phyloP scores from a whole-genome alignment of 108 stramenopile species.

The Aurantiochytrium sp. region DNA sequence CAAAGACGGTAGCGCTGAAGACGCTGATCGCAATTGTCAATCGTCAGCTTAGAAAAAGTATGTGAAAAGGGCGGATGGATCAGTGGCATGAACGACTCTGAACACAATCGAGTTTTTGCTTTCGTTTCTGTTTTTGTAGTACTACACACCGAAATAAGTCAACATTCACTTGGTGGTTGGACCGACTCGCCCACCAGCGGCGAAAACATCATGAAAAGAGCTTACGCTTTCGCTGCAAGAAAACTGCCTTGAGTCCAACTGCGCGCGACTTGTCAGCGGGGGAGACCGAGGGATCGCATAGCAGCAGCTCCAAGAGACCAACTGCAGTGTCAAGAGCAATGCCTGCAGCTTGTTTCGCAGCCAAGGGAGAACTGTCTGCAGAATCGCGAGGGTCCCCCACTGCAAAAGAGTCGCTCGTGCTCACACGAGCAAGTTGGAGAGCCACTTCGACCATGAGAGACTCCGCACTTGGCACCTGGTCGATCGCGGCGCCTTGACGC shows the following conservation, averaged over 20 bases:
- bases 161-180: neutral
- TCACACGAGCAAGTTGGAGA: neutral
- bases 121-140: too few relatives aligned
- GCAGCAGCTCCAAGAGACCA: neutral
- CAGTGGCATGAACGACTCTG: too few relatives aligned
- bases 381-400: neutral
- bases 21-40: too few relatives aligned
- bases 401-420: neutral
- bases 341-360: too few relatives aligned
- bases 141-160: too few relatives aligned
- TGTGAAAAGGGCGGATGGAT: too few relatives aligned
- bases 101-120: too few relatives aligned
- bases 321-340: neutral
- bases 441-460: neutral
- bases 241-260: neutral
- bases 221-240: neutral
- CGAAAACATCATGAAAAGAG: neutral
- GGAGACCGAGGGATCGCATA: neutral
- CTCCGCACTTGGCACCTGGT: neutral
- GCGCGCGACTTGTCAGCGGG: neutral
- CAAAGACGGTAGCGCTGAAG: too few relatives aligned
- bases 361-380: neutral
- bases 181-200: too few relatives aligned
- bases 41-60: too few relatives aligned
- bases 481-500: neutral